These are phyloP conservation scores for Mycena citricolor DNA, from an alignment of 1,284 basidiomycete species.

Conservation along the genomic window DNA sequence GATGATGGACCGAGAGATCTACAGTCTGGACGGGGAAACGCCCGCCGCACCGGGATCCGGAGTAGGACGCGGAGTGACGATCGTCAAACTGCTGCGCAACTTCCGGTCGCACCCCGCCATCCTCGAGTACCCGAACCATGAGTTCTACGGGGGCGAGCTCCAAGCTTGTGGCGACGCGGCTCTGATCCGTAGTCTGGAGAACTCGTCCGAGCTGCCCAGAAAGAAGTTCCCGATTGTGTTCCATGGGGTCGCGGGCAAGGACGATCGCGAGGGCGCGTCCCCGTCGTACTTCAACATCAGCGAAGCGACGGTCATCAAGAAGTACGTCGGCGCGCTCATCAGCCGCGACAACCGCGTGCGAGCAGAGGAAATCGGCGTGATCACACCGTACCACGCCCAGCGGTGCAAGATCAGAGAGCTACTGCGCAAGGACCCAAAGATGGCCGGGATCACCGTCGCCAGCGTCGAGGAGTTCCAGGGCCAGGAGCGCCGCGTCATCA, in stretches of 20 bases:
- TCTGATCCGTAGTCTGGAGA: conserved; percentile 36
- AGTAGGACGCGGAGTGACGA: conserved; percentile 31
- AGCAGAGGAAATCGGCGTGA: conserved; percentile 50
- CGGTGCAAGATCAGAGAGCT: conserved; percentile 43
- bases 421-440: conserved; percentile 30
- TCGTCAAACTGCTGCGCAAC: conserved; percentile 53
- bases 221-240: conserved; percentile 47
- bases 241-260: conserved; percentile 44
- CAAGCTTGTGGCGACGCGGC: conserved; percentile 39
- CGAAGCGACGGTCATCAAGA: conserved; percentile 42
- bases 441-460: conserved; percentile 49
- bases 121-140: conserved; percentile 55
- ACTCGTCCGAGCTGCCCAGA: conserved; percentile 33
- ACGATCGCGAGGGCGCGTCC: conserved; percentile 41
- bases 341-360: conserved; percentile 30
- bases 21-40: conserved; percentile 39
- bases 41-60: conserved; percentile 13
- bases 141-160: conserved; percentile 54
- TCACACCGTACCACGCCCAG: conserved; percentile 58
- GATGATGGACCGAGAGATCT: conserved; percentile 50
- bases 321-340: conserved; percentile 42
- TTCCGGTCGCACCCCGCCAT: conserved; percentile 59
- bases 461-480: conserved; percentile 67
- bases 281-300: conserved; percentile 51
- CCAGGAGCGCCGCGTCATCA: conserved; percentile 54